Evolutionary conservation across 345 rosid species (phyloP), one percentile per base, ranked within the genome.

Genomic region (Citrus mangshanensis): DNA sequence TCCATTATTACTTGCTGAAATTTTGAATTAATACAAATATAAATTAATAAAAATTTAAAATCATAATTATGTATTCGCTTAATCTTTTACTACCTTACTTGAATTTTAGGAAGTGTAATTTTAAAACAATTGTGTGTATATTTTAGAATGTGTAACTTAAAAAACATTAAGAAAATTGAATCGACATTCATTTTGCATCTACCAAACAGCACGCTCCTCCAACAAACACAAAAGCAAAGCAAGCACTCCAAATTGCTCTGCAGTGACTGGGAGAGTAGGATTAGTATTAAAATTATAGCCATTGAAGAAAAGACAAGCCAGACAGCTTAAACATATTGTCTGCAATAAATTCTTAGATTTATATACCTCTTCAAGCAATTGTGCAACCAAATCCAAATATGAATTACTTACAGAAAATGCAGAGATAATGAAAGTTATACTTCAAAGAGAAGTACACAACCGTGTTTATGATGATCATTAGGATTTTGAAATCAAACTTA

Each of bases 321-420:
- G 61, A 25, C 16, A 24, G 25, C 25, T 61, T 21, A 5, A 30
- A 8, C 6, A 27, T 30, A 30, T 19, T 19, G 78, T 22, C 67
- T 12, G 5, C 13, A 1, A 64, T 63, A 16, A n/a, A 54, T 67
- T 3, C 27, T 76, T 67, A 19, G 18, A 77, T 56, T 10, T 77
- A 37, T 67, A 56, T 19, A 46, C 56, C 54, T 35, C 69, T 55
- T 55, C 34, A 68, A 68, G 72, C 38, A 64, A 32, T 46, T 19
- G 22, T 14, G 68, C 64, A 77, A 42, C 72, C 73, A 77, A 77
- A 77, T 46, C 62, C 81, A 82, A 66, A 14, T 32, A 67, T 27
- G 38, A 79, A 79, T 72, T 76, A 82, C 80, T 79, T 76, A 60
- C 82, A 83, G 73, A 55, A 72, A 72, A 73, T 76, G 61, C 71